Evolutionary conservation across 1,284 basidiomycete species (phyloP).

Genomic region (Cutaneotrichosporon curvatum): DNA sequence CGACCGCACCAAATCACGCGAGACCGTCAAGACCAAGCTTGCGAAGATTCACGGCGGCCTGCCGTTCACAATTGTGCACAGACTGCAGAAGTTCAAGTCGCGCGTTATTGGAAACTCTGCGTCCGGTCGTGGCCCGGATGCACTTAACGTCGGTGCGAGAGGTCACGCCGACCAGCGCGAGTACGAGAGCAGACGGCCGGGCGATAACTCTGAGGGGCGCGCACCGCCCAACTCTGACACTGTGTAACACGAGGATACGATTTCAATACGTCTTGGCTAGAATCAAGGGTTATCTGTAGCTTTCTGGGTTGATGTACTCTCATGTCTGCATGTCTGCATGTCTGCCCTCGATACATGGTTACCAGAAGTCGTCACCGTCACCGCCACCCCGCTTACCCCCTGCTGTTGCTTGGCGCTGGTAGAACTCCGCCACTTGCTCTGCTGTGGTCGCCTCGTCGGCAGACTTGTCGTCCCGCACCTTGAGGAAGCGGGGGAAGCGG

Average conservation of each 20-base stretch:
- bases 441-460: slow-evolving; percentile 86
- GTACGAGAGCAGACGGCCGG: slow-evolving; percentile 37
- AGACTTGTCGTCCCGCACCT: slow-evolving; percentile 84
- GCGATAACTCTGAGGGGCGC: slow-evolving; percentile 14
- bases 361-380: slow-evolving; percentile 68
- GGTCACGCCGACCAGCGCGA: slow-evolving; percentile 32
- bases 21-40: background rate
- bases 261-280: too few relatives aligned
- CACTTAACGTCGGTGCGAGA: slow-evolving; percentile 29
- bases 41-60: background rate
- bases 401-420: slow-evolving; percentile 77
- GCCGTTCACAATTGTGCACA: too few relatives aligned
- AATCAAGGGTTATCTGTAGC: too few relatives aligned
- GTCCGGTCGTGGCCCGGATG: slow-evolving; percentile 29
- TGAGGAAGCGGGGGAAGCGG: slow-evolving; percentile 90
- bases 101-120: background rate
- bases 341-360: too few relatives aligned
- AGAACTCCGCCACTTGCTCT: slow-evolving; percentile 96
- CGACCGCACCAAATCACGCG: background rate
- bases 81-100: background rate
- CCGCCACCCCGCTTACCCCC: slow-evolving; percentile 57
- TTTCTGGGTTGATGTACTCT: too few relatives aligned
- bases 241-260: background rate
- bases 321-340: too few relatives aligned
- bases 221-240: background rate